Base-by-base conservation (phyloP, 164 flowering plant genomes). In the Paratinospora sagittata region DNA sequence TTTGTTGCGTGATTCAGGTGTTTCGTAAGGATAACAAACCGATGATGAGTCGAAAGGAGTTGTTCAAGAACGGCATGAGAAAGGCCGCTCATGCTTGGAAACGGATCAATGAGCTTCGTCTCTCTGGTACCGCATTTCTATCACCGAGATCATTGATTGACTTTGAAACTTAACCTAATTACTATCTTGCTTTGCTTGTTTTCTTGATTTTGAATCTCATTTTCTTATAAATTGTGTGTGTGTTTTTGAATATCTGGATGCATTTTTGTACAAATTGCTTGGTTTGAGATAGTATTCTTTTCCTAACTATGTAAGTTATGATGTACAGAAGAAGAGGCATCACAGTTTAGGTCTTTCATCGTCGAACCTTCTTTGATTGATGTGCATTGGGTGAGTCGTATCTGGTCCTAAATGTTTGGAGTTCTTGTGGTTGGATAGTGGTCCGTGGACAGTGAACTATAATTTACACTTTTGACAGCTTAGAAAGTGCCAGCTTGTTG, bases 51-150 rank as follows among this genome's bases (percentile, higher is more conserved):
- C 84, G 98, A 74, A 96, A 91, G 76, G 99, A 89, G 47, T 81
- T 96, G 80, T 90, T 96, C 55, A 90, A 86, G 47, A 89, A 89
- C 75, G 91, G 98, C 17, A 73, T 93, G 69, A 88, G 86, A 71
- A 96, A 93, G 78, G 88, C 92, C 6, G 84, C 92, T 76, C 71
- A 93, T 86, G 97, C 91, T 1, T 93, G 96, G 98, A 89, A 90
- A 62, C 81, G 83, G 72, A 88, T 93, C 74, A 72, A 61, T 68
- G 97, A 96, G 80, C 99, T 96, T 71, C 90, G 89, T 74, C 88
- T 95, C 49, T 68, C 93, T 67, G 97, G 99, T 91, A 66, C 17
- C 12, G n/a, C n/a, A n/a, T n/a, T n/a, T n/a, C n/a, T n/a, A n/a
- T n/a, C n/a, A n/a, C n/a, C n/a, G n/a, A n/a, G n/a, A n/a, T n/a